Evolutionary conservation across 2,329 filamentous ascomycete species (phyloP).

Genomic region (Botrytis aclada): DNA sequence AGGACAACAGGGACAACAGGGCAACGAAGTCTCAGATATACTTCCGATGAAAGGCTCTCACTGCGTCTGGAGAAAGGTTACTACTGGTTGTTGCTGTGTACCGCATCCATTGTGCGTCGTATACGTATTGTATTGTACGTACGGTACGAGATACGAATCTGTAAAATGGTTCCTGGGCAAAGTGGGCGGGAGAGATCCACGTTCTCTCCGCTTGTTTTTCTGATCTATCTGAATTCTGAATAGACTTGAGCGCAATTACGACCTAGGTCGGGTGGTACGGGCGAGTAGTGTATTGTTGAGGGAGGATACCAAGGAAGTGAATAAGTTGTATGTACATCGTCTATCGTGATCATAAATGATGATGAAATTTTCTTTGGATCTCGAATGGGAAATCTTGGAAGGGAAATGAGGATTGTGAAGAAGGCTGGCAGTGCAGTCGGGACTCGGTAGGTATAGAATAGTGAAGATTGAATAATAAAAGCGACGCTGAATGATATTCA

Average conservation of each 20-base stretch:
- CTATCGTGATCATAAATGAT: background rate
- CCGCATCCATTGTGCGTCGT: background rate
- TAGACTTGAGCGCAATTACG: background rate
- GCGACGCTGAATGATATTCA: too few relatives aligned
- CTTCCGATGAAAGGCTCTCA: slow-evolving; percentile 7
- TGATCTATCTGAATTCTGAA: slow-evolving; percentile 7
- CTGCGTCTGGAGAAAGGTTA: background rate
- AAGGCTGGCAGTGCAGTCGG: too few relatives aligned
- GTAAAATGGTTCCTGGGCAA: background rate
- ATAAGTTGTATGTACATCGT: too few relatives aligned
- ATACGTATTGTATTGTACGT: background rate
- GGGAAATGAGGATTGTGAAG: background rate
- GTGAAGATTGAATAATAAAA: too few relatives aligned
- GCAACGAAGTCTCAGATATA: slow-evolving; percentile 3
- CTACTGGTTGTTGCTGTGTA: background rate
- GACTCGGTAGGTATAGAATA: too few relatives aligned
- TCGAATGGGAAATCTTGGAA: background rate
- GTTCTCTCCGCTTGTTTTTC: slow-evolving; percentile 9
- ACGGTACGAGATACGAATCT: background rate
- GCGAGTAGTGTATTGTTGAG: background rate
- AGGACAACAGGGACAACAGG: background rate
- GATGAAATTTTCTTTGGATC: background rate
- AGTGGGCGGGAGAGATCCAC: background rate
- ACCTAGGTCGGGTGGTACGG: background rate
- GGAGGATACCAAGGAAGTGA: background rate